Evolutionary conservation across 148 eudicot genomes (phyloP), one percentile per base, ranked within the genome.

Genomic region (Silene latifolia): DNA sequence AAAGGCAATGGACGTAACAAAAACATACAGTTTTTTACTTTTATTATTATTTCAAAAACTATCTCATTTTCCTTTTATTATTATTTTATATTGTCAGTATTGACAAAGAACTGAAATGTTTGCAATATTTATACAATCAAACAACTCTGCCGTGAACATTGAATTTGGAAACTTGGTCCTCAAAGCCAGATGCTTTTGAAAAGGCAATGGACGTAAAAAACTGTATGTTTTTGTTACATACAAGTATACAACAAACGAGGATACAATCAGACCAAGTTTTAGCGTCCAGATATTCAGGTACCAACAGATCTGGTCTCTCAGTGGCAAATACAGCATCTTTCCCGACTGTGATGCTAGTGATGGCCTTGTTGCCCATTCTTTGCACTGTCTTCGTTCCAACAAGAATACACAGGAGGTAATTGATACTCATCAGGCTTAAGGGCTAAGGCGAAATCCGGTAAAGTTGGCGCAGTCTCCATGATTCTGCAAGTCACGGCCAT

Each of bases 401-500:
- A 88, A 73, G 82, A 63, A 78, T 95, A 86, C 77, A 85, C 89
- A 1, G 29, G 63, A 70, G 98, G 96, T 75, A 95, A 87, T 75
- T 89, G 96, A 81, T 88, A 90, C n/a, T 95, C 98, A 54, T 95
- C 98, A 2, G 98, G 98, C 74, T 92, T 92, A 53, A 95, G 83
- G 53, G 98, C 96, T 84, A 95, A 78, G 15, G 93, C 88, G 66
- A 95, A 95, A 76, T 95, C 98, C 21, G 98, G 98, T 59, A 95
- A 80, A 60, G 98, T 87, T 5, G 98, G 98, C 3, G 98, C 98
- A 47, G 97, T 92, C 88, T 92, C 98, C 92, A 95, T 89, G 56
- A 92, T 92, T 79, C 97, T 95, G 87, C 86, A 72, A 72, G 44
- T 46, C 66, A 73, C 29, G 62, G 29, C 23, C 27, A 51, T 51